Evolutionary conservation across 139 green algal genomes (phyloP).

Genomic region (Zygnema cylindricum): DNA sequence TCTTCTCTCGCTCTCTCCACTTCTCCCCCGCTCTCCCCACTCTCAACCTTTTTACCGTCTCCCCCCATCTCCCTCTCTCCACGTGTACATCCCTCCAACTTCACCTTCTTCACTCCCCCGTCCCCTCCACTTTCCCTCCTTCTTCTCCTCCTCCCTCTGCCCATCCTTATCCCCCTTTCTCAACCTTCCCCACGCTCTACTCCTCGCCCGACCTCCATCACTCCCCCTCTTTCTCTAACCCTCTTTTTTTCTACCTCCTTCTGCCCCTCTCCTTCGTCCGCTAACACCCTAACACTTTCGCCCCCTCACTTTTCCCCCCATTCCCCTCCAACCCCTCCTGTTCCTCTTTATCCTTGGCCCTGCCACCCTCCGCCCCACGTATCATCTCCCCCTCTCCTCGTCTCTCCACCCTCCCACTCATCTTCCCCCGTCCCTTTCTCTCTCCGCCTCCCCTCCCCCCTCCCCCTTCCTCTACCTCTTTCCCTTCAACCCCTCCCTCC

Average conservation of each 20-base stretch:
- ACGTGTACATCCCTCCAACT: background rate
- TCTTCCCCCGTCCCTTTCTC: too few relatives aligned
- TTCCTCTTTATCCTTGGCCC: conserved; percentile 7
- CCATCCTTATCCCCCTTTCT: background rate
- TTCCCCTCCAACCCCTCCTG: too few relatives aligned
- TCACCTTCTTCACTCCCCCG: background rate
- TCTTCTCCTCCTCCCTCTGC: too few relatives aligned
- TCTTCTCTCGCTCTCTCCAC: background rate
- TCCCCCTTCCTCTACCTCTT: background rate
- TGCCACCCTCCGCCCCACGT: background rate
- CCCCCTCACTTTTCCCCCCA: too few relatives aligned
- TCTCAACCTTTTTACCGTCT: background rate
- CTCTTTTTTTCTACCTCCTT: conserved; percentile 1
- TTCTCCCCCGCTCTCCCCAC: background rate
- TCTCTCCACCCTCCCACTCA: background rate
- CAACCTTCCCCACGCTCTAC: background rate
- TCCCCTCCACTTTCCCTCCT: background rate
- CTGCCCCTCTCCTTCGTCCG: background rate
- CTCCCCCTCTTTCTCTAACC: background rate
- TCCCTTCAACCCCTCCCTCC: background rate
- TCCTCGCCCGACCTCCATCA: background rate
- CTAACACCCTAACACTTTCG: background rate
- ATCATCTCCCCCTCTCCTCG: background rate
- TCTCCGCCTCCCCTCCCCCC: background rate
- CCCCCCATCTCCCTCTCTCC: background rate